Evolutionary conservation across 202 grass and related monocot genomes (phyloP).

Genomic region (Zoysia matrella): DNA sequence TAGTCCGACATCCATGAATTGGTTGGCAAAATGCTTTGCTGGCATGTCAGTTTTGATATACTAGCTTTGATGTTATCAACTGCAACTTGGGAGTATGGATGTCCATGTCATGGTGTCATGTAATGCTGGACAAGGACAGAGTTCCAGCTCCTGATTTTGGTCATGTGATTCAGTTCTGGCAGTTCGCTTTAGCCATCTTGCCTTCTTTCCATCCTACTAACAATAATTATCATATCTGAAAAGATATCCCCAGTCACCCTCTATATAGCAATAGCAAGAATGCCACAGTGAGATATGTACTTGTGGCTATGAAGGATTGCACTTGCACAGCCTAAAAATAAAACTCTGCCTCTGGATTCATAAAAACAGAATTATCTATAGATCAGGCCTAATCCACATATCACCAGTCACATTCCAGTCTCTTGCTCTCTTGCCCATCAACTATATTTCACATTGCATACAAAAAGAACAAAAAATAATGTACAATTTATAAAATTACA

Average conservation of each 20-base stretch:
- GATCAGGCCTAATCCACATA: constrained; percentile 42
- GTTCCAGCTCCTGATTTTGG: constrained; percentile 31
- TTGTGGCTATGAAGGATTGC: not conserved
- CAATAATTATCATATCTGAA: not conserved
- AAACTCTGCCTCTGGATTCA: constrained; percentile 34
- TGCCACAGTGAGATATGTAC: constrained; percentile 6
- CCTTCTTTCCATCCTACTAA: constrained; percentile 29
- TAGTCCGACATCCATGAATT: constrained; percentile 23
- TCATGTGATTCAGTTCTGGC: constrained; percentile 40
- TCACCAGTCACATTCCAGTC: constrained; percentile 28
- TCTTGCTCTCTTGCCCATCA: constrained; percentile 20
- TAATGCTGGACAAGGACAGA: constrained; percentile 23
- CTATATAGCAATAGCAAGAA: not conserved
- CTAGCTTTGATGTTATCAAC: constrained; percentile 36
- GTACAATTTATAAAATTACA: constrained; percentile 54
- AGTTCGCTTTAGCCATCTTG: constrained; percentile 13
- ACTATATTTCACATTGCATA: constrained; percentile 46
- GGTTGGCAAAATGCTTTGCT: constrained; percentile 37
- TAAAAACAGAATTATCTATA: constrained; percentile 41
- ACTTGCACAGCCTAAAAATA: constrained; percentile 22
- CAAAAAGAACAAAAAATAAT: constrained; percentile 54
- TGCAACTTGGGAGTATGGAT: constrained; percentile 35
- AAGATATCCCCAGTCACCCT: not conserved
- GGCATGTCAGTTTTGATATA: constrained; percentile 32
- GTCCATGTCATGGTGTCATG: constrained; percentile 24